A percentile compares a stretch with the other conserved stretches of the same genome.
Evolutionary conservation across 495 filamentous ascomycete species (phyloP).

Genomic region (Lindgomyces ingoldianus): DNA sequence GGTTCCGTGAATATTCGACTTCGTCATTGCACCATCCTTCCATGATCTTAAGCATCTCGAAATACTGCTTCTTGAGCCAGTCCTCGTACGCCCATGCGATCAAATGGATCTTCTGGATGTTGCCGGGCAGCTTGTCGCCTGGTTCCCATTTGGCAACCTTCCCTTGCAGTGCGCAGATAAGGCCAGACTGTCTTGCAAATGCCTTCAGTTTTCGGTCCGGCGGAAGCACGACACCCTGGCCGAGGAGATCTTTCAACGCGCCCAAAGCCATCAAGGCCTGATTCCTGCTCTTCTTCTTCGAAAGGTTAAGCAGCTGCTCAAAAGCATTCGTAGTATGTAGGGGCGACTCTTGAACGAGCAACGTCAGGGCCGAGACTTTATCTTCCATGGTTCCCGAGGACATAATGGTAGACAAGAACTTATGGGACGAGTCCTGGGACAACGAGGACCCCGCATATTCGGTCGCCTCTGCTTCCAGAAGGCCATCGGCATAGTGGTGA

Average conservation of each 20-base stretch:
- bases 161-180: conserved; percentile 67
- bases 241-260: conserved; percentile 90
- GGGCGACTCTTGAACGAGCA: conserved; percentile 93
- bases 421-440: conserved; percentile 74
- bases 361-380: conserved; percentile 90
- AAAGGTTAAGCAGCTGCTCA: conserved; percentile 75
- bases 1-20: conserved; percentile 82
- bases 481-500: conserved; percentile 68
- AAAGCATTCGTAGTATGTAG: conserved; percentile 87
- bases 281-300: conserved; percentile 86
- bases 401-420: conserved; percentile 97
- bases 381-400: conserved; percentile 91
- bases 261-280: conserved; percentile 89
- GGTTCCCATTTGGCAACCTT: conserved; percentile 62
- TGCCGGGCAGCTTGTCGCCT: conserved; percentile 66
- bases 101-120: conserved; percentile 70
- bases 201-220: conserved; percentile 73
- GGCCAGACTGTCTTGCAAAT: conserved; percentile 77
- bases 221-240: conserved; percentile 81
- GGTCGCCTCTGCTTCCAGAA: conserved; percentile 73
- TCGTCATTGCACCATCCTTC: conserved; percentile 92
- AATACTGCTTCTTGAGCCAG: conserved; percentile 88
- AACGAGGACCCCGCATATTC: conserved; percentile 57
- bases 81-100: conserved; percentile 92
- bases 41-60: conserved; percentile 84